Percentiles rank a stretch among this genome's conserved stretches.
phyloP scores from a whole-genome alignment of 2,329 filamentous ascomycete species.

The Aspergillus arachidicola region DNA sequence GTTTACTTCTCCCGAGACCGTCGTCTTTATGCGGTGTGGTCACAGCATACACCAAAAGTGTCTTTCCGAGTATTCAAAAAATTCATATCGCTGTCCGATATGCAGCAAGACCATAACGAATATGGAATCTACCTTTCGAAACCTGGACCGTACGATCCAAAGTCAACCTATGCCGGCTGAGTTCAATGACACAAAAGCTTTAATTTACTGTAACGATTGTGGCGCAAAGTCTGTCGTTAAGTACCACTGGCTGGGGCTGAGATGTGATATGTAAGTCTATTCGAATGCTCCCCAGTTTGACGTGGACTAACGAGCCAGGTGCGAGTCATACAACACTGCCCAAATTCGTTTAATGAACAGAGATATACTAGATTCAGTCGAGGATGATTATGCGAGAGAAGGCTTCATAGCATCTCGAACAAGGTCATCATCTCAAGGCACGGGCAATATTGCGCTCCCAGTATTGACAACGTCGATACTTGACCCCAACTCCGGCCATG shows the following conservation, averaged over 20 bases:
- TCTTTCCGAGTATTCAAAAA: slow-evolving; percentile 83
- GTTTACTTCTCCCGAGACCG: slow-evolving; percentile 84
- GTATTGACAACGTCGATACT: slow-evolving; percentile 31
- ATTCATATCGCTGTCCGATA: slow-evolving; percentile 93
- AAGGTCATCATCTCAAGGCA: slow-evolving; percentile 32
- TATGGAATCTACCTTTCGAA: slow-evolving; percentile 94
- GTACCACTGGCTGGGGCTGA: slow-evolving; percentile 94
- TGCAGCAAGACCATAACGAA: slow-evolving; percentile 97
- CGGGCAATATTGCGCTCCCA: slow-evolving; percentile 25
- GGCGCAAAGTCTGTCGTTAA: slow-evolving; percentile 80
- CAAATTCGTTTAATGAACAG: slow-evolving; percentile 45
- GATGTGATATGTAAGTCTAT: slow-evolving; percentile 65
- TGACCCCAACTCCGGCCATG: slow-evolving; percentile 29
- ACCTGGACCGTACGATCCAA: slow-evolving; percentile 83
- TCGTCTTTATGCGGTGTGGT: slow-evolving; percentile 93
- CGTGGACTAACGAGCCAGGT: slow-evolving; percentile 32
- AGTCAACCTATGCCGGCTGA: slow-evolving; percentile 89
- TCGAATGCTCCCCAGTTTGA: background rate
- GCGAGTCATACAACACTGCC: slow-evolving; percentile 51
- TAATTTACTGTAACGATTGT: slow-evolving; percentile 94
- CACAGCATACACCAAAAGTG: slow-evolving; percentile 94
- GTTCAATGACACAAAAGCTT: slow-evolving; percentile 75
- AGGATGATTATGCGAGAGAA: slow-evolving; percentile 28
- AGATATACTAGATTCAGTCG: slow-evolving; percentile 26
- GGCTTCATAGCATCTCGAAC: slow-evolving; percentile 19